phyloP scores from a whole-genome alignment of 2,329 filamentous ascomycete genomes.

The Didymella glomerata region DNA sequence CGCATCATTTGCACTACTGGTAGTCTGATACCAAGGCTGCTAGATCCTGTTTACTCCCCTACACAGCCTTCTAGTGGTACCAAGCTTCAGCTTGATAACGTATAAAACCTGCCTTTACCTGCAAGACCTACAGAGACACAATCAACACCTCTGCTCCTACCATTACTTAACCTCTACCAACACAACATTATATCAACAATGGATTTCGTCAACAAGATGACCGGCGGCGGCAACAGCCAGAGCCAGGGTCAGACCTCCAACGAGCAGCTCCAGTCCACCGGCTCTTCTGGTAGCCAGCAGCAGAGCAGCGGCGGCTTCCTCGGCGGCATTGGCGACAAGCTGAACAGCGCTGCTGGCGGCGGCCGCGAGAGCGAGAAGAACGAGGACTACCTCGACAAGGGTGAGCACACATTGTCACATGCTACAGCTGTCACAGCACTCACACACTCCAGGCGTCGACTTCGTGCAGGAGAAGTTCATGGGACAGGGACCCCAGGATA shows the following conservation, averaged over 20 bases:
- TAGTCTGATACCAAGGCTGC: constrained; percentile 10
- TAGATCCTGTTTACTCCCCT: constrained; percentile 22
- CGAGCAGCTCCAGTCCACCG: constrained; percentile 29
- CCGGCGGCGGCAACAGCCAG: constrained; percentile 51
- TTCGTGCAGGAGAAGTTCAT: constrained; percentile 79
- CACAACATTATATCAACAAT: constrained; percentile 42
- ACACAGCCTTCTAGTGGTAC: constrained; percentile 14
- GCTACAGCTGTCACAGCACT: constrained; percentile 9
- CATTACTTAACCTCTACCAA: constrained; percentile 15
- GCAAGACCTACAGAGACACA: constrained; percentile 6
- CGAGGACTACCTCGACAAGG: constrained; percentile 84
- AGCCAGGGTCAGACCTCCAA: constrained; percentile 35
- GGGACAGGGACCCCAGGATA: constrained; percentile 70
- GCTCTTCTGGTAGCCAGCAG: constrained; percentile 15
- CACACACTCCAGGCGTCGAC: constrained; percentile 69
- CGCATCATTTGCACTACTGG: constrained; percentile 19
- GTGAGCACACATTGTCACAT: constrained; percentile 53
- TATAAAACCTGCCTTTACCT: constrained; percentile 16
- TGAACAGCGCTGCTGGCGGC: constrained; percentile 76
- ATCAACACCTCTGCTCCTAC: constrained; percentile 1
- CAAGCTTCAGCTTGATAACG: constrained; percentile 18
- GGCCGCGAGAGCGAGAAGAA: constrained; percentile 80
- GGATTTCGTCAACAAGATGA: constrained; percentile 60
- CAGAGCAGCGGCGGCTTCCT: constrained; percentile 57
- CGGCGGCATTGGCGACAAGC: constrained; percentile 71